A percentile compares a stretch with the other conserved stretches of the same genome.
These are phyloP conservation scores for Kandelia obovata DNA, from an alignment of 345 rosid genomes.

Conservation along the genomic window DNA sequence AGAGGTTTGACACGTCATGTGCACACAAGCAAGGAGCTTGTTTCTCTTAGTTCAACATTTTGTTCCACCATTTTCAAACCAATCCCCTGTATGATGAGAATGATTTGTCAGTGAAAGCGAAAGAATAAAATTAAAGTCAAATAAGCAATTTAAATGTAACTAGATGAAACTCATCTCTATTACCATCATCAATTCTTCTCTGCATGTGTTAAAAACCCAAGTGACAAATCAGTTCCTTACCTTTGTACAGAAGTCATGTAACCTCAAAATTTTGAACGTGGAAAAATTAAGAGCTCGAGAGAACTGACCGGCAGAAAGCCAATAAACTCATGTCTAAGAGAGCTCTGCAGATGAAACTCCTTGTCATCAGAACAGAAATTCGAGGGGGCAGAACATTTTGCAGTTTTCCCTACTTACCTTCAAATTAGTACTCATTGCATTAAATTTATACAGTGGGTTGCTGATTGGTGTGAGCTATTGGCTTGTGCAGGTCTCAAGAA, in stretches of 20 bases:
- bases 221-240: conserved; percentile 10
- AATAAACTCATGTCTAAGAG: conserved; percentile 56
- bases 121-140: neutral
- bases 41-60: conserved; percentile 59
- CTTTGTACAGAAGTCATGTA: neutral
- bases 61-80: conserved; percentile 72
- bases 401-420: conserved; percentile 37
- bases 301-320: conserved; percentile 55
- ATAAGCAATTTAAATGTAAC: neutral
- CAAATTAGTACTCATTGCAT: conserved; percentile 47
- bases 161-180: conserved; percentile 45
- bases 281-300: neutral
- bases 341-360: conserved; percentile 39
- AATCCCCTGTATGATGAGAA: conserved; percentile 49
- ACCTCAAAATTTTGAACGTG: neutral
- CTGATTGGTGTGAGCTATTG: conserved; percentile 23
- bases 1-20: neutral
- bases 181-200: conserved; percentile 69
- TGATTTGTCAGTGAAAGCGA: neutral
- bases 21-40: conserved; percentile 61
- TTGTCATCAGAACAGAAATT: neutral
- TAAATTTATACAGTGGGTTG: conserved; percentile 54
- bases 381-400: neutral
- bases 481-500: conserved; percentile 13
- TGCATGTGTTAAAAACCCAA: conserved; percentile 27